Base-by-base conservation (phyloP, 495 filamentous ascomycete genomes). In the Daldinia concentrica region DNA sequence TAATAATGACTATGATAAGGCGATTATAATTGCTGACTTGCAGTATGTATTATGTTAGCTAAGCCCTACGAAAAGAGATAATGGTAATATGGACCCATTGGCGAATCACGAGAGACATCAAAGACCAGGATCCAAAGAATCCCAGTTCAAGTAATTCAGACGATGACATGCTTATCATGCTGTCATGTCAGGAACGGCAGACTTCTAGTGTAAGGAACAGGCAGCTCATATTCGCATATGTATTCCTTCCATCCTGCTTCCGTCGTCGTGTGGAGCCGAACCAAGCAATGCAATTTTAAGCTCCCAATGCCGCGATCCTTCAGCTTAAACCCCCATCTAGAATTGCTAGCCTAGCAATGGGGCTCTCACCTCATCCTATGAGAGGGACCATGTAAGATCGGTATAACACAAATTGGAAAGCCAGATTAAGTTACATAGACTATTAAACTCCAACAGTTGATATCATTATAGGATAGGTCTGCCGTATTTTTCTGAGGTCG, bases 221-320 rank as follows among this genome's bases (percentile, higher is more conserved):
- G 54, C 34, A 67, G 34, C 27, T 54, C 34, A 26, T 27, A 9
- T 36, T 11, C 6, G 19, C 24, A 54, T 51, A 34, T 37, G 26
- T 51, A 64, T 72, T 72, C 64, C 69, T 64, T 64, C 64, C 58
- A 32, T 67, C 64, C 50, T 66, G 57, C 55, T 63, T 63, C 69
- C 48, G 32, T 67, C 55, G 15, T 27, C 29, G 27, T 32, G 36
- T 56, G 19, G 29, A 56, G 32, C 29, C 17, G 39, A 52, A 52
- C 26, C 22, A 29, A 30, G 17, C 54, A 63, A 57, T 51, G 37
- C 30, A 36, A 64, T 32, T 48, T 24, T 37, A 41, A 36, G 41
- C 30, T 69, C 32, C 39, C 14, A 43, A 24, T 64, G 32, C 41
- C 52, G 48, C 43, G 3, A 43, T 57, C 51, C 37, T 45, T 43